These are phyloP conservation scores for Paspalum vaginatum DNA, from an alignment of 176 grass and related monocot species.

Conservation along the genomic window DNA sequence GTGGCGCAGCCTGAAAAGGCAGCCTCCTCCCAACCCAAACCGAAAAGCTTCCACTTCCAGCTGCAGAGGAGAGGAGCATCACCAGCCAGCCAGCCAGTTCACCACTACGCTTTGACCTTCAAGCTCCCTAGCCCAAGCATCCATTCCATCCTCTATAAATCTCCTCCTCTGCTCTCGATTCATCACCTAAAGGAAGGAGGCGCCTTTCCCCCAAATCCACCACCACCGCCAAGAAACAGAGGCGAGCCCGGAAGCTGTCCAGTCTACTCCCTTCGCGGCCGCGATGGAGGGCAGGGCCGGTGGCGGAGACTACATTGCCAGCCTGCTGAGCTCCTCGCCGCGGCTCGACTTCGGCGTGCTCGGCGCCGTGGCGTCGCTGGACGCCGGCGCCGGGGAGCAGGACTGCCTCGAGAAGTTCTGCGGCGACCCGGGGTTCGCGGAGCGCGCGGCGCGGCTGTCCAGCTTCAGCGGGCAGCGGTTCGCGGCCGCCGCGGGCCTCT, in stretches of 20 bases:
- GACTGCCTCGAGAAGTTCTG: conserved; percentile 63
- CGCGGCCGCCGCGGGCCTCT: conserved; percentile 17
- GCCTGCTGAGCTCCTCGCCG: conserved; percentile 52
- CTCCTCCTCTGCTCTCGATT: conserved; percentile 30
- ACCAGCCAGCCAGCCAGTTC: conserved; percentile 13
- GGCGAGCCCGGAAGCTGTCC: conserved; percentile 13
- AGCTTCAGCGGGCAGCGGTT: conserved; percentile 68
- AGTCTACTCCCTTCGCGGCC: conserved; percentile 1
- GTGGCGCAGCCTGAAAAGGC: conserved; percentile 26
- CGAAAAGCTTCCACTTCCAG: conserved; percentile 48
- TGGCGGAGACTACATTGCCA: conserved; percentile 57
- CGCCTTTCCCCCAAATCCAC: conserved; percentile 28
- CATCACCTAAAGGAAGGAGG: conserved; percentile 27
- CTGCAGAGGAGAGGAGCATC: conserved; percentile 46
- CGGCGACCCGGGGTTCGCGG: conserved; percentile 62
- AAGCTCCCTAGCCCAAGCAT: conserved; percentile 16
- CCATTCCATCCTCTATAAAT: conserved; percentile 43
- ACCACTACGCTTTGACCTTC: conserved; percentile 52
- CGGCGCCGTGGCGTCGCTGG: conserved; percentile 6
- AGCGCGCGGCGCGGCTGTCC: conserved; percentile 68
- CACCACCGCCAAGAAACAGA: not conserved
- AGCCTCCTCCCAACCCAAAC: conserved; percentile 23
- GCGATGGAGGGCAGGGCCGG: conserved; percentile 44
- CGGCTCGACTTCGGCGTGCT: conserved; percentile 51
- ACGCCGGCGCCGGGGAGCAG: conserved; percentile 7